Evolutionary conservation across 2,329 filamentous ascomycete genomes (phyloP), one percentile per base, ranked within the genome.

Genomic region (Alternaria rosae): DNA sequence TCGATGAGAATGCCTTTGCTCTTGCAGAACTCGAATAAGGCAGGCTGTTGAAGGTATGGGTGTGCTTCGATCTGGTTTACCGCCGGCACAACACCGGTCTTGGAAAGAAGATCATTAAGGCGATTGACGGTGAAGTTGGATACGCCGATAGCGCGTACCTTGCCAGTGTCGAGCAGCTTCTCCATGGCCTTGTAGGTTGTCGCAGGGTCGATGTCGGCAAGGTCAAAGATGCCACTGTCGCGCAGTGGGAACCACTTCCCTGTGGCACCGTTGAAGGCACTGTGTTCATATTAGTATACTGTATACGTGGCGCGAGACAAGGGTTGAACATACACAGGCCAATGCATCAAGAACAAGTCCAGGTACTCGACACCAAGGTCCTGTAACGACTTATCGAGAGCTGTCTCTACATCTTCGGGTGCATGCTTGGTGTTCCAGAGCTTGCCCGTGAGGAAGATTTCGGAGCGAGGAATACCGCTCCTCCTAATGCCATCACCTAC

Each of bases 11-110:
- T 93, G 70, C 86, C 88, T 82, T 92, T 91, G 66, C 84, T 81
- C 61, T 85, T 84, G 84, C 87, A 89, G 83, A 90, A 92, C 58
- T 86, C 86, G 63, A 93, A 83, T 25, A 93, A 86, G 3, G 41
- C 54, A 12, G 52, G 57, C 25, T 71, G 67, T 48, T 67, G 70
- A 3, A 70, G 64, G 15, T 68, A 71, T 3, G 91, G 67, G 89
- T 93, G 91, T 25, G 92, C 84, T 81, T 93, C 91, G 76, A 92
- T 86, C 80, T 94, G 91, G 85, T 94, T 93, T 68, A 92, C 91
- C 15, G 90, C 89, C 4, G 84, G 85, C 79, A 88, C 88, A 79
- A 84, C 86, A 62, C 82, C 84, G 13, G 86, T 85, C 70, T 90
- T 86, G 68, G 85, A 87, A 59, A 94, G 82, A 59, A 83, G 83